Conservation (phyloP, 2,329 filamentous ascomycete genomes). For the Purpureocillium takamizusanense region DNA sequence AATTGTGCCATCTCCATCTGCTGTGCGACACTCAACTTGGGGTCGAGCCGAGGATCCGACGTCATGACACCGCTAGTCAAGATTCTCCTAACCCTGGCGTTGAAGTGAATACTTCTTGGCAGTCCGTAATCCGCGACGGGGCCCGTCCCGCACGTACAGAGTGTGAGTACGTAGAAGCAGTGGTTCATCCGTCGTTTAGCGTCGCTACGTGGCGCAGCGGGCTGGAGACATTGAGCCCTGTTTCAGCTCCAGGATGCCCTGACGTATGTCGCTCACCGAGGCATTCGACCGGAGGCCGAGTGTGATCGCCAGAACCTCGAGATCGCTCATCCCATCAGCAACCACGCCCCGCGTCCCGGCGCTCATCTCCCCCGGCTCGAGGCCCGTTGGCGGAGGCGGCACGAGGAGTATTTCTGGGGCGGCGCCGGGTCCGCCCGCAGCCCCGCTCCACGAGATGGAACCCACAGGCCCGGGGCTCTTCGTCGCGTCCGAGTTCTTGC, state of each 20-base stretch:
- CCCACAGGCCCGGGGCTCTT: conserved; percentile 7
- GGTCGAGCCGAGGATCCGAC: too few species aligned
- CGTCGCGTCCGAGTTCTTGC: conserved; percentile 12
- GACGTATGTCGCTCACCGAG: conserved; percentile 23
- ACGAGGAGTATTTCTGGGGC: conserved; percentile 11
- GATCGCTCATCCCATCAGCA: conserved; percentile 15
- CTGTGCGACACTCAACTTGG: too few species aligned
- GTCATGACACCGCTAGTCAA: too few species aligned
- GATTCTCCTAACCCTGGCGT: too few species aligned
- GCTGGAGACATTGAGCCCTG: conserved; percentile 5
- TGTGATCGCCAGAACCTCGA: conserved; percentile 24
- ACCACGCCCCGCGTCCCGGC: too few species aligned
- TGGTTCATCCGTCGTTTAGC: not conserved
- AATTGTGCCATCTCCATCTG: too few species aligned
- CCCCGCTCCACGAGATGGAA: conserved; percentile 8
- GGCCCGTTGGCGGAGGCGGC: conserved; percentile 4
- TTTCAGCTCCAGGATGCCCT: conserved; percentile 21
- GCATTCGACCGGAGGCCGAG: conserved; percentile 24
- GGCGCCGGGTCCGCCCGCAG: conserved; percentile 5
- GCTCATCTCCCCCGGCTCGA: too few species aligned
- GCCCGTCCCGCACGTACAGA: too few species aligned
- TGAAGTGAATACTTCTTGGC: too few species aligned
- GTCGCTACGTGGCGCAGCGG: not conserved
- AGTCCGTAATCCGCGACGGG: too few species aligned
- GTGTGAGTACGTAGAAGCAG: too few species aligned